Conservation (phyloP, 2,329 filamentous ascomycete genomes). For the Fusarium hainanense region DNA sequence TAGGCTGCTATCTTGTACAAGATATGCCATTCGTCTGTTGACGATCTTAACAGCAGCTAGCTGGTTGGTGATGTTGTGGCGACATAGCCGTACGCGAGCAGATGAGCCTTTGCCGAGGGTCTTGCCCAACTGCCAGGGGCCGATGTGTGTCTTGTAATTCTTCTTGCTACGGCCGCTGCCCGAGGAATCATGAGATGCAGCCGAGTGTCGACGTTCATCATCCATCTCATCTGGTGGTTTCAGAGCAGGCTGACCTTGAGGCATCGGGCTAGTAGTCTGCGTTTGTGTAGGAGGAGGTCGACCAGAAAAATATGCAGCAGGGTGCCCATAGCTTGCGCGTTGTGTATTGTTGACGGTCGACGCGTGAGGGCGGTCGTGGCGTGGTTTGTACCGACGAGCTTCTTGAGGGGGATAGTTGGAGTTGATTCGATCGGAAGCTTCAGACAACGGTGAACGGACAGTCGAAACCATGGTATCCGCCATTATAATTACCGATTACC, state of each 20-base stretch:
- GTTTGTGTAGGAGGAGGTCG: slow-evolving; percentile 24
- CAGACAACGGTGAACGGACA: slow-evolving; percentile 57
- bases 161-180: slow-evolving; percentile 55
- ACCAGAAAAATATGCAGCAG: slow-evolving; percentile 32
- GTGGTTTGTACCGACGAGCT: slow-evolving; percentile 47
- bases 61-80: slow-evolving; percentile 81
- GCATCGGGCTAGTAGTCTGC: slow-evolving; percentile 30
- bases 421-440: slow-evolving; percentile 62
- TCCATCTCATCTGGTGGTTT: slow-evolving; percentile 49
- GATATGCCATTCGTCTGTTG: slow-evolving; percentile 80
- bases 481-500: slow-evolving; percentile 45
- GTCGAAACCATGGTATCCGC: slow-evolving; percentile 49
- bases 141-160: slow-evolving; percentile 78
- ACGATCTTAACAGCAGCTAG: slow-evolving; percentile 96
- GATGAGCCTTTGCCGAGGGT: slow-evolving; percentile 92
- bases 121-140: slow-evolving; percentile 91
- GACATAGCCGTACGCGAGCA: slow-evolving; percentile 85
- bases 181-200: slow-evolving; percentile 56
- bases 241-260: slow-evolving; percentile 33
- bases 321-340: slow-evolving; percentile 28
- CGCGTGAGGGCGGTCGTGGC: slow-evolving; percentile 41
- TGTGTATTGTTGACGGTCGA: slow-evolving; percentile 25
- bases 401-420: slow-evolving; percentile 49
- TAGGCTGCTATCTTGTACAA: slow-evolving; percentile 87
- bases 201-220: slow-evolving; percentile 53